A percentile compares a stretch with the other conserved stretches of the same genome.
Evolutionary conservation across 331 rosid species (phyloP).

Genomic region (Quercus phellos): DNA sequence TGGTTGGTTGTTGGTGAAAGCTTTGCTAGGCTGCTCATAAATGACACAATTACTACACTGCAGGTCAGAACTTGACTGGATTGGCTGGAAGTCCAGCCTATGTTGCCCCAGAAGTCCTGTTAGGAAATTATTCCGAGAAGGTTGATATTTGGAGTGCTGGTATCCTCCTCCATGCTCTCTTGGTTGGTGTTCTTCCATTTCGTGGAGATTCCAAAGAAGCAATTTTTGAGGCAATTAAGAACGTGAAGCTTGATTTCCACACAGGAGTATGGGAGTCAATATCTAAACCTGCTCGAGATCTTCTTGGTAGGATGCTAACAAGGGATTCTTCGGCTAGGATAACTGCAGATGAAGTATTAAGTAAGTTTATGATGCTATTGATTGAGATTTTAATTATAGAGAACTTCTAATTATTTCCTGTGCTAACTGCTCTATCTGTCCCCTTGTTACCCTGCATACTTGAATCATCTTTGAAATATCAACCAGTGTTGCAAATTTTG

Average conservation of each 20-base stretch:
- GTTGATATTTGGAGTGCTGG: conserved; percentile 99
- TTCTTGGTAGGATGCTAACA: conserved; percentile 86
- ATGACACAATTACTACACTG: conserved; percentile 10
- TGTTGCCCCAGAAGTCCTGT: conserved; percentile 94
- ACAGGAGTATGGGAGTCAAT: conserved; percentile 68
- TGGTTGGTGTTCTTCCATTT: conserved; percentile 87
- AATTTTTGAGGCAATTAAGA: conserved; percentile 89
- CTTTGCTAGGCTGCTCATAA: conserved; percentile 9
- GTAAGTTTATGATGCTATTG: conserved; percentile 48
- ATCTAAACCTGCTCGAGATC: conserved; percentile 90
- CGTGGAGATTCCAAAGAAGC: conserved; percentile 84
- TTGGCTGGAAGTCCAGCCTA: conserved; percentile 99
- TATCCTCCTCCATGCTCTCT: conserved; percentile 79
- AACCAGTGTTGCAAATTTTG: not conserved
- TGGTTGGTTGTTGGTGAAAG: conserved; percentile 9
- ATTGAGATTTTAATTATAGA: not conserved
- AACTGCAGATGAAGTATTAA: conserved; percentile 90
- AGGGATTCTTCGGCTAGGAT: conserved; percentile 84
- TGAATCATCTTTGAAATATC: not conserved
- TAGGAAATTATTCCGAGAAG: conserved; percentile 80
- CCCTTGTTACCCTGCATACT: not conserved
- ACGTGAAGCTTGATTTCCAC: conserved; percentile 67
- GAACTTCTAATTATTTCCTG: not conserved
- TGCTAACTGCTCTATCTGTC: conserved; percentile 5
- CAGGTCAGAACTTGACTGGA: conserved; percentile 94